These are phyloP conservation scores for Rubia tinctorum DNA, from an alignment of 305 asterid species.

Conservation along the genomic window DNA sequence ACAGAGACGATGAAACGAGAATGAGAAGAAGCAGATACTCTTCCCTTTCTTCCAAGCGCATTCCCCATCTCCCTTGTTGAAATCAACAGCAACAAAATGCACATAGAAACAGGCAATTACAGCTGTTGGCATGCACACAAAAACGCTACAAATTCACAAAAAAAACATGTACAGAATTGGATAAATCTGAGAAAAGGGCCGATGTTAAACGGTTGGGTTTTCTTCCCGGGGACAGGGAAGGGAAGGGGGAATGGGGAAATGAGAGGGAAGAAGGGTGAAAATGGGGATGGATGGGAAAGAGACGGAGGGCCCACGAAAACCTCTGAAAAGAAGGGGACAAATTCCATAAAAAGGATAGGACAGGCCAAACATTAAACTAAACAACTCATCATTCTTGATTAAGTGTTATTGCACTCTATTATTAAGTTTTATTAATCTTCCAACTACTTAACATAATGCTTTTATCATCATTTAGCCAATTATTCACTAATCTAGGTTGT, in stretches of 20 bases:
- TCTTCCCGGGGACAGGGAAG: conserved; percentile 2
- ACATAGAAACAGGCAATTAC: conserved; percentile 1
- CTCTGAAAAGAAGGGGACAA: conserved; percentile 31
- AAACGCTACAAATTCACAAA: conserved; percentile 5
- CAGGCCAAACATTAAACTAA: conserved; percentile 15
- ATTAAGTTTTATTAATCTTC: not conserved
- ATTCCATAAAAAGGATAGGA: conserved; percentile 11
- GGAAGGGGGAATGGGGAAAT: conserved; percentile 2
- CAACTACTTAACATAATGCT: not conserved
- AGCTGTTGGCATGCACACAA: conserved; percentile 18
- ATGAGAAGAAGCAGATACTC: conserved; percentile 21
- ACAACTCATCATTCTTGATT: not conserved
- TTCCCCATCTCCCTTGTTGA: conserved; percentile 24
- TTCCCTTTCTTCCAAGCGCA: conserved; percentile 19
- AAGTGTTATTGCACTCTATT: not conserved
- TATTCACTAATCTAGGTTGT: not conserved
- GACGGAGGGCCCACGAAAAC: conserved; percentile 58
- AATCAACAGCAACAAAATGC: not conserved
- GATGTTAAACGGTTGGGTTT: not conserved
- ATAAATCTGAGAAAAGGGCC: not conserved
- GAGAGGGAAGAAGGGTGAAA: conserved; percentile 6
- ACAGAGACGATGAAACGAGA: conserved; percentile 3
- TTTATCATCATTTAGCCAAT: not conserved
- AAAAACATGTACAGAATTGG: not conserved
- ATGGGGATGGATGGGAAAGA: conserved; percentile 16